Conservation (phyloP, 805 yeast genomes). For the Metschnikowia baotianmanensis region DNA sequence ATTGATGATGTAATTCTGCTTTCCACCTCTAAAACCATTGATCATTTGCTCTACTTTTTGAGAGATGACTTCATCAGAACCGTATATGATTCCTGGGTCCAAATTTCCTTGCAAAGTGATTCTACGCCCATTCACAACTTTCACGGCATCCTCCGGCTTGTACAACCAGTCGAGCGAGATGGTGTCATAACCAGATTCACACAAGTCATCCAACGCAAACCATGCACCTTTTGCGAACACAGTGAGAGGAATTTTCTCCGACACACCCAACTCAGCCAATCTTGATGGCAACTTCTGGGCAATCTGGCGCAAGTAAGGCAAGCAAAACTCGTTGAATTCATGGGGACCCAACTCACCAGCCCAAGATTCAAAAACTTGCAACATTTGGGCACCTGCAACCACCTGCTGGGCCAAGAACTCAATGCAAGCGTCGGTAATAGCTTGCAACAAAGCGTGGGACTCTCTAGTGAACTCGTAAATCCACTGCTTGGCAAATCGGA, state of each 20-base stretch:
- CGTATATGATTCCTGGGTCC: conserved; percentile 94
- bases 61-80: conserved; percentile 77
- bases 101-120: conserved; percentile 90
- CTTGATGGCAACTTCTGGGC: conserved; percentile 64
- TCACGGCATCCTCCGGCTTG: conserved; percentile 81
- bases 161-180: conserved; percentile 94
- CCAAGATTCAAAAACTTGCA: conserved; percentile 97
- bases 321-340: conserved; percentile 83
- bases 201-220: conserved; percentile 87
- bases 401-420: conserved; percentile 95
- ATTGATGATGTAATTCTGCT: conserved; percentile 85
- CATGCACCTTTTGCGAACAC: conserved; percentile 96
- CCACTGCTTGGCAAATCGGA: conserved; percentile 91
- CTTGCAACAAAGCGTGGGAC: conserved; percentile 67
- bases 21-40: conserved; percentile 89
- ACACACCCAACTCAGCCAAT: conserved; percentile 66
- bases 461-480: conserved; percentile 74
- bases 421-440: conserved; percentile 80
- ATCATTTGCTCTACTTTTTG: conserved; percentile 86
- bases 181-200: conserved; percentile 76
- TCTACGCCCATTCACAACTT: conserved; percentile 64
- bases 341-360: conserved; percentile 93
- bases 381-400: conserved; percentile 96
- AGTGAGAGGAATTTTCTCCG: conserved; percentile 77
- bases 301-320: conserved; percentile 84